Conservation (phyloP, 2,329 filamentous ascomycete species). For the Aspergillus carbonarius region DNA sequence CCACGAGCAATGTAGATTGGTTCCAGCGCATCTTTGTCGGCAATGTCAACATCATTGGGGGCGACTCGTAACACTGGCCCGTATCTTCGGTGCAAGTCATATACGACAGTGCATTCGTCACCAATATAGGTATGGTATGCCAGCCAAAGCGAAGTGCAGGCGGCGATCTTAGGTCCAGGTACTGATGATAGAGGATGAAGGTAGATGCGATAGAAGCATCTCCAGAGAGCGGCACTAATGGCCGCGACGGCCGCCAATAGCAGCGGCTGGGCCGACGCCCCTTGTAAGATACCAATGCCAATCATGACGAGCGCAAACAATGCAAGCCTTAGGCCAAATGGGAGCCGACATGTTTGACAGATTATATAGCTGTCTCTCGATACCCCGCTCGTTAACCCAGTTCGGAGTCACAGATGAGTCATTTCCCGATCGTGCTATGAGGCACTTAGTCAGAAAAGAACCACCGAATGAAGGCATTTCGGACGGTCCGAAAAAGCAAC, state of each 20-base stretch:
- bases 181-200: conserved; percentile 42
- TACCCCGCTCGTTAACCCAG: neutral
- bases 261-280: neutral
- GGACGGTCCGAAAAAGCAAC: neutral
- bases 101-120: conserved; percentile 30
- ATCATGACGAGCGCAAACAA: neutral
- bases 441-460: neutral
- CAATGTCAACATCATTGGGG: conserved; percentile 43
- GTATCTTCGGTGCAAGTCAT: conserved; percentile 33
- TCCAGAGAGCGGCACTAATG: neutral
- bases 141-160: conserved; percentile 36
- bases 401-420: neutral
- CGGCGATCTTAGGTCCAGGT: conserved; percentile 39
- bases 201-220: conserved; percentile 33
- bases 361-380: neutral
- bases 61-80: conserved; percentile 39
- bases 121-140: conserved; percentile 31
- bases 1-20: conserved; percentile 54
- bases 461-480: neutral
- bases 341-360: neutral
- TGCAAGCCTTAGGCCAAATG: neutral
- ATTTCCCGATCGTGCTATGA: neutral
- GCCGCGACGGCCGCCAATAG: neutral
- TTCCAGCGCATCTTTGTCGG: conserved; percentile 47
- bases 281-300: neutral